A percentile compares a stretch with the other conserved stretches of the same genome.
phyloP scores from a whole-genome alignment of 805 yeast species.

The Kodamaea kaohsiungensis region DNA sequence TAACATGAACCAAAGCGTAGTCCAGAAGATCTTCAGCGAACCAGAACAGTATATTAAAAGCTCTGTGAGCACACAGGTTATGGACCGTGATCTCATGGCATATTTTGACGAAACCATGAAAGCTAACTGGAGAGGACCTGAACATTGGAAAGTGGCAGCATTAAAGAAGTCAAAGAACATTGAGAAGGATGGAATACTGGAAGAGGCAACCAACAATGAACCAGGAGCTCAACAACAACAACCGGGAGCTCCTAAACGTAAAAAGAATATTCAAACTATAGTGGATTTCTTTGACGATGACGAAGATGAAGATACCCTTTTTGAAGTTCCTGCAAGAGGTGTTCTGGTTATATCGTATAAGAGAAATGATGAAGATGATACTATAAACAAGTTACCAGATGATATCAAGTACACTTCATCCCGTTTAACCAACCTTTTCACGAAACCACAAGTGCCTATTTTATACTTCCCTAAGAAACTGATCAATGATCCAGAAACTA shows the following conservation, averaged over 20 bases:
- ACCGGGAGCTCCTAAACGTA: conserved; percentile 16
- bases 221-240: background rate
- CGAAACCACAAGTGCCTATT: conserved; percentile 59
- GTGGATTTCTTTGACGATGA: conserved; percentile 37
- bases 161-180: conserved; percentile 46
- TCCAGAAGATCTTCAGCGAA: conserved; percentile 15
- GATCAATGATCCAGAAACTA: conserved; percentile 18
- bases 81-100: conserved; percentile 69
- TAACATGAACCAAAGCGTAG: conserved; percentile 15
- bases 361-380: conserved; percentile 30
- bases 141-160: conserved; percentile 83
- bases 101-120: conserved; percentile 76
- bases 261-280: conserved; percentile 23
- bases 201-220: conserved; percentile 2
- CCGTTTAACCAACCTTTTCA: conserved; percentile 63
- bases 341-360: conserved; percentile 19
- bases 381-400: conserved; percentile 61
- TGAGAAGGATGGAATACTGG: conserved; percentile 11
- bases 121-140: conserved; percentile 85
- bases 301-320: conserved; percentile 34
- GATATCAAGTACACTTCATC: conserved; percentile 73
- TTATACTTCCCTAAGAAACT: conserved; percentile 17
- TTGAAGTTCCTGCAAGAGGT: conserved; percentile 31
- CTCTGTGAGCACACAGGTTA: conserved; percentile 24
- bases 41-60: conserved; percentile 17